A percentile compares a stretch with the other conserved stretches of the same genome.
Evolutionary conservation across 1,284 basidiomycete genomes (phyloP).

Genomic region (Volvariella volvacea): DNA sequence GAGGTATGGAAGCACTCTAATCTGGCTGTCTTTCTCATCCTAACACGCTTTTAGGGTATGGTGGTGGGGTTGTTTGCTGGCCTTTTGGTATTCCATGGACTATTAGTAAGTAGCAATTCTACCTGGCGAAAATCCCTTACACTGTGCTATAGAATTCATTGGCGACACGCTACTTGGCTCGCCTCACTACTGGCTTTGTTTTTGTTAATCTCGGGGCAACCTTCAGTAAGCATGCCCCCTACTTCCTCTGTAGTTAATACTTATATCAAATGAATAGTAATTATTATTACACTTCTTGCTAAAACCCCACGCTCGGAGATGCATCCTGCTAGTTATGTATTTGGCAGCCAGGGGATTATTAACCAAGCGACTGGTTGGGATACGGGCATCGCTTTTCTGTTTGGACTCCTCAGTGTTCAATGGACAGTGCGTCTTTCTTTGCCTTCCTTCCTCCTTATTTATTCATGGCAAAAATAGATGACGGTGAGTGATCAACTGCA

Average conservation of each 20-base stretch:
- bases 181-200: constrained; percentile 75
- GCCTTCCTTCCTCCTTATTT: not conserved
- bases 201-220: constrained; percentile 84
- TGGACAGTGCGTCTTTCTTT: constrained; percentile 64
- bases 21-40: not conserved
- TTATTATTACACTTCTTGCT: constrained; percentile 81
- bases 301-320: constrained; percentile 74
- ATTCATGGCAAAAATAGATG: constrained; percentile 38
- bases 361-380: constrained; percentile 80
- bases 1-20: constrained; percentile 15
- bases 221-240: constrained; percentile 32
- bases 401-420: constrained; percentile 86
- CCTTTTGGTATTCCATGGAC: constrained; percentile 68
- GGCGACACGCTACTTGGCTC: constrained; percentile 74
- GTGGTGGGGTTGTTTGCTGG: constrained; percentile 72
- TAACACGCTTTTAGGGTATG: constrained; percentile 40
- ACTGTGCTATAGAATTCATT: constrained; percentile 63
- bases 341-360: constrained; percentile 59
- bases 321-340: constrained; percentile 76
- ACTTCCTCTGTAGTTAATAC: constrained; percentile 4
- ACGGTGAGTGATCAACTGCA: constrained; percentile 36
- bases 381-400: constrained; percentile 78
- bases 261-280: constrained; percentile 36
- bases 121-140: not conserved
- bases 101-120: constrained; percentile 36